Base-by-base conservation (phyloP, 768 basidiomycete genomes). In the Coprinopsis sp. region DNA sequence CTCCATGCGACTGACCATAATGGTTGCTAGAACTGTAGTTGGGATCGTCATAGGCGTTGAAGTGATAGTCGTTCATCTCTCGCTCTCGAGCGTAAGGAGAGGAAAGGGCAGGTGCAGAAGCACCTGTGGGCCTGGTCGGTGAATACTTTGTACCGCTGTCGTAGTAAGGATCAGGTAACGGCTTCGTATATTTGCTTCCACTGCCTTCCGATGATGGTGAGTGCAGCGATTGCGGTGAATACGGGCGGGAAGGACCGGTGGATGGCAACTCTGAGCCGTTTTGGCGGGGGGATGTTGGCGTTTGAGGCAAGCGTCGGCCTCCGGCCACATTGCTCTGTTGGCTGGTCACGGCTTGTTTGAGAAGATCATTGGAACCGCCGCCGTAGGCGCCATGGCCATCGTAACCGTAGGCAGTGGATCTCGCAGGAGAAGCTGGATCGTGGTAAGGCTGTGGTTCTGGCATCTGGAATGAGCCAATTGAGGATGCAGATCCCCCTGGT, bases 401-500 rank as follows among this genome's bases (percentile, higher is more conserved):
- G 33, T 47, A 47, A 29, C 47, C 44, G 34, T 54, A 53, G 22
- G 54, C 49, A 24, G 30, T 49, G 21, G 55, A 39, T 22, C 49
- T 43, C 14, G 58, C 49, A 24, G 59, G 34, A 10, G 46, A 51
- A 6, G 52, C 51, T 31, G 58, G 53, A 16, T 69, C 64, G 44
- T 64, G 52, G 57, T 68, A 72, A 3, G 61, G 62, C 27, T 73
- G 69, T 1, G 75, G 68, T 51, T 71, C 72, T 2, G 73, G 72
- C 68, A 74, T 74, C 10, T 58, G n/a, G 25, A 63, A 55, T 14
- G 63, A 30, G 4, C 47, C 51, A 11, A 56, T 55, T 23, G 64
- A 54, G 12, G 61, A 54, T 16, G 66, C 60, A n/a, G 70, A 61
- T 24, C 51, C 44, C 22, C 59, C 65, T 27, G 75, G 75, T 6